Evolutionary conservation across 225 moss, liverwort and hornwort genomes (phyloP), one percentile per base, ranked within the genome.

Genomic region (Rhytidiadelphus loreus): DNA sequence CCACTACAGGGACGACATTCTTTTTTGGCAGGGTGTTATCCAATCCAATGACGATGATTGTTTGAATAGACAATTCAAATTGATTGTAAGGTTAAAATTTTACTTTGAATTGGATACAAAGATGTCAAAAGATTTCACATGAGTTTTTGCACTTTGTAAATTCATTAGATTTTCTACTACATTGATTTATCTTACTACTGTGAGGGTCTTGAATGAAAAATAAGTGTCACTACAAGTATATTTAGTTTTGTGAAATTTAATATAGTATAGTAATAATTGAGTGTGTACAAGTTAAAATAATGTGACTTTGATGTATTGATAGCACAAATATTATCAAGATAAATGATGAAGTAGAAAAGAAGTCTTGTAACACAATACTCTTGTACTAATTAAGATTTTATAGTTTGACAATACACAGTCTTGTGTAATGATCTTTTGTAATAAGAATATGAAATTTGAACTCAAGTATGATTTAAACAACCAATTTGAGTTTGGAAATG

Each of bases 1-100:
- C 13, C 3, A 33, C 0, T 33, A 0, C 3, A 21, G 0, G 11
- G 2, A 12, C 0, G 0, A 75, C 20, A 50, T 75, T 50, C 5
- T 50, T 32, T n/a, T 48, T 21, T 20, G 20, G 2, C 3, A 50
- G 0, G 2, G 0, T 12, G 14, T 3, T 14, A 3, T 18, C 28
- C 0, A 57, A 2, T 79, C 7, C 5, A 28, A 18, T 2, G 79
- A 17, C 8, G 5, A 39, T 58, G 26, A 18, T 18, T 39, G 16
- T 58, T 58, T 79, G 28, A 39, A 79, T 18, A 57, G 8, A 58
- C 12, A 79, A 28, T 79, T 58, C 28, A 41, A 18, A 19, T 41
- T 28, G 24, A 28, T 57, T 6, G 0, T 12, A 7, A 57, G 7
- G 4, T 57, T 39, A 1, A 56, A 10, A 77, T n/a, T n/a, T 9